Percentiles rank a stretch among this genome's conserved stretches.
phyloP scores from a whole-genome alignment of 257 asterid species.

The Salvia miltiorrhiza region DNA sequence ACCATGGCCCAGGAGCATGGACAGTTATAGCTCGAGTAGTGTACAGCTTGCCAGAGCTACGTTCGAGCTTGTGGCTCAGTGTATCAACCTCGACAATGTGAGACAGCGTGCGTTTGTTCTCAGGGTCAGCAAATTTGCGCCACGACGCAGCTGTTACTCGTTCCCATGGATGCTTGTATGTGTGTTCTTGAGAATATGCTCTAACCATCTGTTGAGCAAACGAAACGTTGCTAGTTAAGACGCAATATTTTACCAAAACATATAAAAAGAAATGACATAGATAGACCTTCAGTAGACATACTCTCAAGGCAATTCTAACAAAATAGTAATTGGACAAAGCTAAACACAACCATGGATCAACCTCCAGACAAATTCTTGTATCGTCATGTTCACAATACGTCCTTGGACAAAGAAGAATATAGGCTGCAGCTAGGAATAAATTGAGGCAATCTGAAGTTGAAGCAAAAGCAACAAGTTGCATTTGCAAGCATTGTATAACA shows the following conservation, averaged over 20 bases:
- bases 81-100: constrained; percentile 92
- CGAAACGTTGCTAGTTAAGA: background rate
- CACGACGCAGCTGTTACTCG: constrained; percentile 93
- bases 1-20: constrained; percentile 99
- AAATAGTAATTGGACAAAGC: background rate
- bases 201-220: constrained; percentile 54
- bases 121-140: constrained; percentile 94
- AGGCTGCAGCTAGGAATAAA: background rate
- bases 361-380: background rate
- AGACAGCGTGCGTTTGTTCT: constrained; percentile 76
- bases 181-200: constrained; percentile 93
- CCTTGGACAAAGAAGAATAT: background rate
- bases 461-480: background rate
- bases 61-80: constrained; percentile 71
- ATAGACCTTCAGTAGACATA: background rate
- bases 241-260: background rate
- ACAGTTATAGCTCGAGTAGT: constrained; percentile 84
- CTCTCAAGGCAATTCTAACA: background rate
- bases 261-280: background rate
- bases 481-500: background rate
- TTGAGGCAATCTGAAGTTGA: background rate
- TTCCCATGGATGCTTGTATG: constrained; percentile 96
- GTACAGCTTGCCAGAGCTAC: constrained; percentile 61
- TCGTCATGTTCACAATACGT: no score
- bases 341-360: background rate